Percentiles rank a stretch among this genome's conserved stretches.
Evolutionary conservation across 768 basidiomycete genomes (phyloP).

Genomic region (Kwoniella newhampshirensis): DNA sequence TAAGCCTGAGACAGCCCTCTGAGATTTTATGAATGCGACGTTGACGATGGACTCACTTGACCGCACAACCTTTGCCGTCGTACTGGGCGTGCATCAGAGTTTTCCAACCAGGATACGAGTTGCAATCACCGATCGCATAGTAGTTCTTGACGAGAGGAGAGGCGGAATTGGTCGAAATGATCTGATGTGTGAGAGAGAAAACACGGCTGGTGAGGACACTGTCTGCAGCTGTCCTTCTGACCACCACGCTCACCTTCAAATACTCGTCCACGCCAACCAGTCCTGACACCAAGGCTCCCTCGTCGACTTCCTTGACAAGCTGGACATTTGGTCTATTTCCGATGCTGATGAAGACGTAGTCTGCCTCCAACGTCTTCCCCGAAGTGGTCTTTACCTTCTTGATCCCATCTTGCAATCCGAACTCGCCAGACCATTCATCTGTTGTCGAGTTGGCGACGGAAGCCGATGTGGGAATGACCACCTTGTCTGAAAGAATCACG

Average conservation of each 20-base stretch:
- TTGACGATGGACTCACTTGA: slow-evolving; percentile 22
- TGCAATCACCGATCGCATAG: slow-evolving; percentile 43
- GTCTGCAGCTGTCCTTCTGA: not conserved
- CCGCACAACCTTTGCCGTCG: slow-evolving; percentile 20
- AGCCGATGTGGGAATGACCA: slow-evolving; percentile 26
- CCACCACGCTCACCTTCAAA: slow-evolving; percentile 21
- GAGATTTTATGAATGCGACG: not conserved
- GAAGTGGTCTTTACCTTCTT: slow-evolving; percentile 24
- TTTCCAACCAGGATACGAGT: slow-evolving; percentile 34
- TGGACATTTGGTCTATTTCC: slow-evolving; percentile 37
- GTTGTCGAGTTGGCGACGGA: no score
- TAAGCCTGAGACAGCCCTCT: not conserved
- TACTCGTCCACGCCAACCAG: slow-evolving; percentile 38
- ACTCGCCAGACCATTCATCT: slow-evolving; percentile 27
- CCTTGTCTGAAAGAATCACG: slow-evolving; percentile 24
- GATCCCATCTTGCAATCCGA: slow-evolving; percentile 28
- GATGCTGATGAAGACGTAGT: slow-evolving; percentile 39
- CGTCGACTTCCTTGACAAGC: slow-evolving; percentile 23
- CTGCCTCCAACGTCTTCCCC: slow-evolving; percentile 30
- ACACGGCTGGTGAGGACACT: no score
- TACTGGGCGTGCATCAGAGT: slow-evolving; percentile 23
- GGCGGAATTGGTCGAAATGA: slow-evolving; percentile 19
- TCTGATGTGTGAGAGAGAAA: slow-evolving; percentile 11
- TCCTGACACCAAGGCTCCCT: slow-evolving; percentile 21
- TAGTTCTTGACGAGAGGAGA: slow-evolving; percentile 31